These are phyloP conservation scores for Paratinospora sagittata DNA, from an alignment of 164 flowering plant species.

Conservation along the genomic window DNA sequence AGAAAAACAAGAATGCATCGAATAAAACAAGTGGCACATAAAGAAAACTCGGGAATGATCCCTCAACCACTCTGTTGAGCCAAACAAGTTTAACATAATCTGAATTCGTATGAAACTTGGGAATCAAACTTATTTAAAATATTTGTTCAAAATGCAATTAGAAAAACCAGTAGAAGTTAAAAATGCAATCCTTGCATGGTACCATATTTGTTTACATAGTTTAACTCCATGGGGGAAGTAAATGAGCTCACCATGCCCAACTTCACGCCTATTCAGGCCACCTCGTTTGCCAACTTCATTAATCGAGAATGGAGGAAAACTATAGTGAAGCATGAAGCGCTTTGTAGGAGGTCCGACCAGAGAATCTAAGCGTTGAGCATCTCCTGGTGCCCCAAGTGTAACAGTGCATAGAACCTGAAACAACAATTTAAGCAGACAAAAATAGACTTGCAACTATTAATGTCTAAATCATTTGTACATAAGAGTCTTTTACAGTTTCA, in stretches of 20 bases:
- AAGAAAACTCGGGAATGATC: no score
- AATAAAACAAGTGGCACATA: no score
- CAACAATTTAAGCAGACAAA: neutral
- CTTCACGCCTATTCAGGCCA: conserved; percentile 95
- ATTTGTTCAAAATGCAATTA: neutral
- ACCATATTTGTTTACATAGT: neutral
- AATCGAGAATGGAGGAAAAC: conserved; percentile 90
- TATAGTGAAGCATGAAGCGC: conserved; percentile 98
- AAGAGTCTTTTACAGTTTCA: neutral
- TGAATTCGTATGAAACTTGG: neutral
- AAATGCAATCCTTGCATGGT: neutral
- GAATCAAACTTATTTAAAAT: neutral
- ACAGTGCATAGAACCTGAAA: conserved; percentile 88
- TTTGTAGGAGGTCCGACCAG: conserved; percentile 82
- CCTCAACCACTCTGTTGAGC: no score
- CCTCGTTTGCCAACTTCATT: conserved; percentile 93
- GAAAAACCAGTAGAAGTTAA: neutral
- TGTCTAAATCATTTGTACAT: neutral
- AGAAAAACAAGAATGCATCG: no score
- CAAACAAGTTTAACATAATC: neutral
- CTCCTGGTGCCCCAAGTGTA: conserved; percentile 91
- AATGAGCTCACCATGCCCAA: conserved; percentile 82
- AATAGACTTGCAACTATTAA: neutral
- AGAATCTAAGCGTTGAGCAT: conserved; percentile 88
- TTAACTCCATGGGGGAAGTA: neutral